A percentile compares a stretch with the other conserved stretches of the same genome.
Evolutionary conservation across 345 rosid species (phyloP).

Genomic region (Eutrema yunnanense): DNA sequence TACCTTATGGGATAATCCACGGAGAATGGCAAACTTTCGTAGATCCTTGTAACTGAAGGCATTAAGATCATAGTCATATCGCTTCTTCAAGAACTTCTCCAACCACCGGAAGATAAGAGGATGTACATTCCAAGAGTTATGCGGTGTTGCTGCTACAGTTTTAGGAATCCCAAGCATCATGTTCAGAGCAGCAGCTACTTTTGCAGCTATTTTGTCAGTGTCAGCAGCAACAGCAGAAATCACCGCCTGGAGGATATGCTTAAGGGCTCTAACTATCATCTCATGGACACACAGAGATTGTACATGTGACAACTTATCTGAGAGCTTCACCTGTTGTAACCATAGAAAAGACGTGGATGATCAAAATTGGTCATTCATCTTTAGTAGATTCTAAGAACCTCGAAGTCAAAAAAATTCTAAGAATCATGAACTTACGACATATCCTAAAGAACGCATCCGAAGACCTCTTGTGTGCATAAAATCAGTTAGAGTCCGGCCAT

Average conservation of each 20-base stretch:
- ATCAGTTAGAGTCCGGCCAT: constrained; percentile 97
- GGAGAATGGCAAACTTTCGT: constrained; percentile 83
- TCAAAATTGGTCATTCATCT: constrained; percentile 5
- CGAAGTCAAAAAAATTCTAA: not conserved
- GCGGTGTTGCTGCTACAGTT: constrained; percentile 31
- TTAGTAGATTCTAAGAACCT: not conserved
- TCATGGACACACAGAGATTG: constrained; percentile 94
- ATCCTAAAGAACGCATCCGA: constrained; percentile 90
- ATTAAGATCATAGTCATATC: constrained; percentile 86
- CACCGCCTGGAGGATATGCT: constrained; percentile 86
- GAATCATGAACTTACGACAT: constrained; percentile 61
- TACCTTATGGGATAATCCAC: constrained; percentile 98
- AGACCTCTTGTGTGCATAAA: constrained; percentile 99
- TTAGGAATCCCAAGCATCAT: constrained; percentile 88
- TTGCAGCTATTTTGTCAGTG: constrained; percentile 57
- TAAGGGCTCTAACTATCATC: constrained; percentile 95
- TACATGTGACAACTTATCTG: constrained; percentile 91
- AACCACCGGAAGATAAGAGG: constrained; percentile 87
- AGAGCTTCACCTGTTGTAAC: constrained; percentile 72
- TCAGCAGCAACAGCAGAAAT: constrained; percentile 57
- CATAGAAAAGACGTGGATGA: constrained; percentile 22
- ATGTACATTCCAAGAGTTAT: constrained; percentile 47
- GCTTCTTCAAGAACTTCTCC: constrained; percentile 74
- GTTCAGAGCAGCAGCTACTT: constrained; percentile 82
- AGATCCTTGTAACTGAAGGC: constrained; percentile 74